Evolutionary conservation across 2,329 filamentous ascomycete genomes (phyloP), one percentile per base, ranked within the genome.

Genomic region (Ophiostoma sp.): DNA sequence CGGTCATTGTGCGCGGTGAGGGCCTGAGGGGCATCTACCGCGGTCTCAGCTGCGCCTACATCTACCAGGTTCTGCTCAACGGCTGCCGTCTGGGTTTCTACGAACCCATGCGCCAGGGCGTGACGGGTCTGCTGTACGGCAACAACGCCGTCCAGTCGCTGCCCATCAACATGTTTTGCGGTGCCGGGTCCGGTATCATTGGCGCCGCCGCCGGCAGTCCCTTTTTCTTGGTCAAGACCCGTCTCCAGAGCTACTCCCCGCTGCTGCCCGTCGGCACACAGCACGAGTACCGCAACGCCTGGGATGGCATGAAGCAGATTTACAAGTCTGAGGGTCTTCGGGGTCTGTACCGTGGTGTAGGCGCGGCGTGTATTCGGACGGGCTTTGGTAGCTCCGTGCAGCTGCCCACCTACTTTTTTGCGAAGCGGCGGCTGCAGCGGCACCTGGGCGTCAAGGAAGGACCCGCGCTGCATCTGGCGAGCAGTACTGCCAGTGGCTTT

Each of bases 191-290:
- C 2, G 96, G 96, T 71, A 90, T 99, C 75, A 88, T 99, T 73
- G 96, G 96, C 77, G 96, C 95, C 9, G 93, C 93, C n/a, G 92
- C 93, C 28, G 96, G 95, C 52, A 97, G 93, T 71, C 96, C 96
- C 2, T 98, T 99, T 84, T 99, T 99, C 87, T 89, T 99, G 72
- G 92, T 98, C 81, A 99, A 99, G 87, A 99, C 96, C 2, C 90
- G 96, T 59, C 86, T 99, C 73, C 96, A 99, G 83, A 97, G 94
- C 77, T 98, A 89, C 85, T 97, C 94, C 50, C 93, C 95, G 4
- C 96, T 95, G 82, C 87, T 96, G 15, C 96, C 96, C 3, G 95
- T 98, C 59, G 96, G 96, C 72, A 98, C 96, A n/a, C 96, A 99
- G 81, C 96, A 99, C 83, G 87, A 90, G 76, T 99, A 99, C 84